Evolutionary conservation across 2,329 filamentous ascomycete genomes (phyloP), one percentile per base, ranked within the genome.

Genomic region (Colletotrichum trifolii): DNA sequence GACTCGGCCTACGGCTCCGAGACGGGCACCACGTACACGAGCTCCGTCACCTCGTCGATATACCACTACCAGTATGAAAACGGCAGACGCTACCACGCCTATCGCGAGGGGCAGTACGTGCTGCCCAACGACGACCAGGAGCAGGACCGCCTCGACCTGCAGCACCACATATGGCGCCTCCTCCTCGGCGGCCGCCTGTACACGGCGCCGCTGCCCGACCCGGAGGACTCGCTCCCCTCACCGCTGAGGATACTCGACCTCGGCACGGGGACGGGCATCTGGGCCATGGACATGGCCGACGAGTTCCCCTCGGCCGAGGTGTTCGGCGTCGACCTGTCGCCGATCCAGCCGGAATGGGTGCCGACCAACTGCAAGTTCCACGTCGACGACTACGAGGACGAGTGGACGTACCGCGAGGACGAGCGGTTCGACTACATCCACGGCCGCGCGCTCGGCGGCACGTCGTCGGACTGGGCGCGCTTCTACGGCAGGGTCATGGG

Each of bases 351-450:
- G 2, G 77, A 77, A 15, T 85, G 78, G 74, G 82, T 88, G 5
- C 87, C 87, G 2, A 79, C 82, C 49, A 90, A 90, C 69, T 85
- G 88, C 64, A 82, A 84, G 61, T 91, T 91, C 69, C 81, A 89
- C 60, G 83, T 91, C 40, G 89, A 91, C 71, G 88, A 91, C 71
- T 84, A 86, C 40, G 86, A 88, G 71, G 80, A 84, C n/a, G 70
- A 74, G 17, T 81, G 79, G 79, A 76, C 79, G 68, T 79, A 76
- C 62, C 69, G 69, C 2, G 58, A 67, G 9, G 82, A 86, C 70
- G 71, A 76, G 35, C 70, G 69, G 34, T 77, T 77, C 64, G 74
- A 76, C 67, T 76, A 71, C 66, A 73, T 80, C 69, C 75, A 77
- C 39, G 67, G 65, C 54, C 77, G 71, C 9, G 72, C 75, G 6